A percentile compares a stretch with the other conserved stretches of the same genome.
These are phyloP conservation scores for Mallotus nudiflorus DNA, from an alignment of 345 rosid genomes.

Conservation along the genomic window DNA sequence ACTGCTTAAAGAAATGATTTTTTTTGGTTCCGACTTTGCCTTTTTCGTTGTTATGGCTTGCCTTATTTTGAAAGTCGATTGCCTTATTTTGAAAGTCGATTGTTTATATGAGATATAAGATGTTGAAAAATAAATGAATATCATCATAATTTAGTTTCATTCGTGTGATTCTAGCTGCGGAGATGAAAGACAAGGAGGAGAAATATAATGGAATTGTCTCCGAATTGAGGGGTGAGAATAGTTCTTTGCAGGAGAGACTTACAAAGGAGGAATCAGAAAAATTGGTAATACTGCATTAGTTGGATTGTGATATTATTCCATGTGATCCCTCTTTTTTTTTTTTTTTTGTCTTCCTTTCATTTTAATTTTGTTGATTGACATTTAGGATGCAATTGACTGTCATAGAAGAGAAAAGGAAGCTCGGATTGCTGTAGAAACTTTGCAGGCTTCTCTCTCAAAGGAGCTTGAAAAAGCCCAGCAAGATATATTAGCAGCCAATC, in stretches of 20 bases:
- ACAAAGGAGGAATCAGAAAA: constrained; percentile 66
- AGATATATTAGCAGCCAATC: constrained; percentile 63
- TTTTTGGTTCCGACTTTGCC: neutral
- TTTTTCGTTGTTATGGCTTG: neutral
- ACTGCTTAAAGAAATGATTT: neutral
- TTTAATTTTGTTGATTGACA: constrained; percentile 14
- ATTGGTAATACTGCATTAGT: constrained; percentile 42
- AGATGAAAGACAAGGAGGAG: constrained; percentile 59
- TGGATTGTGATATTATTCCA: neutral
- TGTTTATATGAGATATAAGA: neutral
- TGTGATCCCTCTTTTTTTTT: neutral
- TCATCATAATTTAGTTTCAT: constrained; percentile 7
- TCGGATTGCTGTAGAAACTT: constrained; percentile 59
- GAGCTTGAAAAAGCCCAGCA: constrained; percentile 66
- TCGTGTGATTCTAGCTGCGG: constrained; percentile 44
- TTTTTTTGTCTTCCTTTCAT: neutral
- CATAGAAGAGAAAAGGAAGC: constrained; percentile 63
- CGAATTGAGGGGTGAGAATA: constrained; percentile 49
- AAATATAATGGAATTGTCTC: constrained; percentile 37
- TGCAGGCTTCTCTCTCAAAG: constrained; percentile 55
- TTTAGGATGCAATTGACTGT: constrained; percentile 65
- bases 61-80: too few relatives aligned
- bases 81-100: too few relatives aligned
- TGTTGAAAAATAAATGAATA: too few relatives aligned
- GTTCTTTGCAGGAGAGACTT: constrained; percentile 49